phyloP scores from a whole-genome alignment of 257 asterid genomes.

The Lycium barbarum region DNA sequence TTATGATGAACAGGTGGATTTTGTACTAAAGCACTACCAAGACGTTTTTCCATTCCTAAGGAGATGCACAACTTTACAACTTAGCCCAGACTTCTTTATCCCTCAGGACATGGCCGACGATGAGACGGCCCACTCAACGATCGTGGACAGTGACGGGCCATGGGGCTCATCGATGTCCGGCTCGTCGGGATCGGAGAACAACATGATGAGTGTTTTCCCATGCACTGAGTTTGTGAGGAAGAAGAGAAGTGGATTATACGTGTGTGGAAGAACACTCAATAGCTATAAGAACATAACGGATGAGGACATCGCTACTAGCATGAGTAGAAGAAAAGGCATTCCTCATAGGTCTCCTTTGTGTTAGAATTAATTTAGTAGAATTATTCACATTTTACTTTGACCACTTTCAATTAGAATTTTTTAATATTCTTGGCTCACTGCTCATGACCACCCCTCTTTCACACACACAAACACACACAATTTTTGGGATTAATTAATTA shows the following conservation, averaged over 20 bases:
- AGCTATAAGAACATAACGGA: slow-evolving; percentile 49
- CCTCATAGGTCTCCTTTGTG: slow-evolving; percentile 97
- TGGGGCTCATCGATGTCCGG: slow-evolving; percentile 57
- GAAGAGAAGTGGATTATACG: slow-evolving; percentile 77
- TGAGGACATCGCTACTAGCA: slow-evolving; percentile 85
- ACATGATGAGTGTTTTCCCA: slow-evolving; percentile 57
- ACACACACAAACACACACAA: slow-evolving; percentile 7
- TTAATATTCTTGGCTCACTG: slow-evolving; percentile 27
- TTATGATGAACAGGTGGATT: slow-evolving; percentile 65
- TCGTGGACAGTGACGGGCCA: slow-evolving; percentile 66
- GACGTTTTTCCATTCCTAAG: slow-evolving; percentile 78
- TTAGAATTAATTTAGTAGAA: slow-evolving; percentile 41
- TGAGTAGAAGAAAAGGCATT: slow-evolving; percentile 92
- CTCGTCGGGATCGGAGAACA: slow-evolving; percentile 70
- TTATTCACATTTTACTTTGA: slow-evolving; percentile 17
- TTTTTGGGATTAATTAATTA: slow-evolving; percentile 60
- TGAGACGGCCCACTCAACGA: slow-evolving; percentile 68
- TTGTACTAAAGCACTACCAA: slow-evolving; percentile 66
- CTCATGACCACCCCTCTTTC: not conserved
- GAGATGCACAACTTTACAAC: slow-evolving; percentile 77
- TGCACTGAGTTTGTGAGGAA: slow-evolving; percentile 78
- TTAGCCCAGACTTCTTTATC: slow-evolving; percentile 87
- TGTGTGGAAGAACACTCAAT: slow-evolving; percentile 59
- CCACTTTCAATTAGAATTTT: slow-evolving; percentile 20
- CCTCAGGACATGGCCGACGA: slow-evolving; percentile 84